phyloP scores from a whole-genome alignment of 805 yeast genomes.

The Suhomyces kilbournensis region DNA sequence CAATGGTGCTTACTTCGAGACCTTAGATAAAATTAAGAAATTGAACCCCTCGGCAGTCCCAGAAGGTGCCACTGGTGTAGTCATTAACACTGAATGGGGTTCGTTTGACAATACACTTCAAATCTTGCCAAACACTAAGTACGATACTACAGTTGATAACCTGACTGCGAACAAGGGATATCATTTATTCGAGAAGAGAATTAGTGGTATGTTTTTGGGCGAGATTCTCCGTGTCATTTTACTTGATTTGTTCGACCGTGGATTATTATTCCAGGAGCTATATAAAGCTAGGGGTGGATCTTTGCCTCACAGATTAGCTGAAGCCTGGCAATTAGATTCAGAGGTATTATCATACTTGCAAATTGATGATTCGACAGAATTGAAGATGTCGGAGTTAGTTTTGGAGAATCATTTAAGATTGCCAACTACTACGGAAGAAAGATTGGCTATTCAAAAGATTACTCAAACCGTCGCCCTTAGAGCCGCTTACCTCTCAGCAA shows the following conservation, averaged over 20 bases:
- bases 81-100: conserved; percentile 97
- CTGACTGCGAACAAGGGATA: conserved; percentile 78
- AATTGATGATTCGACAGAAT: conserved; percentile 74
- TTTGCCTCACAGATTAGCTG: conserved; percentile 62
- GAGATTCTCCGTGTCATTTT: conserved; percentile 77
- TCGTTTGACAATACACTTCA: conserved; percentile 84
- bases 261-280: conserved; percentile 58
- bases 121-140: conserved; percentile 73
- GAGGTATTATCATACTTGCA: conserved; percentile 85
- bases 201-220: conserved; percentile 90
- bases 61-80: conserved; percentile 64
- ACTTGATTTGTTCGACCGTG: conserved; percentile 60
- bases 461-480: conserved; percentile 81
- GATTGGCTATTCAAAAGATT: conserved; percentile 65
- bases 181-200: conserved; percentile 91
- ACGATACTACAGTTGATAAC: conserved; percentile 68
- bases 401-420: conserved; percentile 64
- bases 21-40: conserved; percentile 69
- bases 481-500: conserved; percentile 86
- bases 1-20: conserved; percentile 90
- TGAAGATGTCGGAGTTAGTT: conserved; percentile 67
- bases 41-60: conserved; percentile 42
- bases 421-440: conserved; percentile 69
- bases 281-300: conserved; percentile 36
- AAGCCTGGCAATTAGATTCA: conserved; percentile 76